Evolutionary conservation across 176 grass and related monocot genomes (phyloP).

Genomic region (Juncus effusus): DNA sequence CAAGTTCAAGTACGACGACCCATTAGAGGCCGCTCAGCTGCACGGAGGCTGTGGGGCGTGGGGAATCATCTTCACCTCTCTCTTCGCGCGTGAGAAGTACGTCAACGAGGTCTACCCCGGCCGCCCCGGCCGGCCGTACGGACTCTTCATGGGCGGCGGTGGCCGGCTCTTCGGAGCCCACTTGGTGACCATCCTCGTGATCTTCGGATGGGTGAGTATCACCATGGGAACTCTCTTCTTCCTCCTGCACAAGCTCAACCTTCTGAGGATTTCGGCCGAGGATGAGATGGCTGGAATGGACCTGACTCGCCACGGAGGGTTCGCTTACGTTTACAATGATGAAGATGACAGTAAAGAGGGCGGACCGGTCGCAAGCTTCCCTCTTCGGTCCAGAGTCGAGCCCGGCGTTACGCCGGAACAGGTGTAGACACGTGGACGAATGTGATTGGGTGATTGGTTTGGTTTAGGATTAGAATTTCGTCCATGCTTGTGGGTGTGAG

Average conservation of each 20-base stretch:
- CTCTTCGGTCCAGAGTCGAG: conserved; percentile 29
- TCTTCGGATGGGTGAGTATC: conserved; percentile 63
- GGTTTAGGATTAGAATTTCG: background rate
- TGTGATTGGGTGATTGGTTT: conserved; percentile 4
- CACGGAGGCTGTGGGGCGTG: conserved; percentile 87
- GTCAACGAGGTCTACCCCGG: conserved; percentile 68
- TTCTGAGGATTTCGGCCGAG: conserved; percentile 70
- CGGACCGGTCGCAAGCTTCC: background rate
- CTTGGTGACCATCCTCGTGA: conserved; percentile 63
- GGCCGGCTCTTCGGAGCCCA: conserved; percentile 66
- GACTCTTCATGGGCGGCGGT: conserved; percentile 90
- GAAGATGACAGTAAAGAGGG: conserved; percentile 29
- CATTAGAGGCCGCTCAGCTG: conserved; percentile 91
- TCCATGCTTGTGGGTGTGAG: background rate
- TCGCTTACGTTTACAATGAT: conserved; percentile 77
- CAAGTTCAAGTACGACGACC: conserved; percentile 84
- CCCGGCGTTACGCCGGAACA: conserved; percentile 14
- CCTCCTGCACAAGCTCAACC: conserved; percentile 45
- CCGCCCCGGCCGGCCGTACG: conserved; percentile 49
- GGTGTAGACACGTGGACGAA: conserved; percentile 3
- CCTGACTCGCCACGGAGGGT: conserved; percentile 61
- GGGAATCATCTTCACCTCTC: conserved; percentile 87
- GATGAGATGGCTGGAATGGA: conserved; percentile 94
- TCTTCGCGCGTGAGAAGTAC: conserved; percentile 65
- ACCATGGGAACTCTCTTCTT: conserved; percentile 88